Evolutionary conservation across 768 basidiomycete species (phyloP).

Genomic region (Psilocybe cyanescens): DNA sequence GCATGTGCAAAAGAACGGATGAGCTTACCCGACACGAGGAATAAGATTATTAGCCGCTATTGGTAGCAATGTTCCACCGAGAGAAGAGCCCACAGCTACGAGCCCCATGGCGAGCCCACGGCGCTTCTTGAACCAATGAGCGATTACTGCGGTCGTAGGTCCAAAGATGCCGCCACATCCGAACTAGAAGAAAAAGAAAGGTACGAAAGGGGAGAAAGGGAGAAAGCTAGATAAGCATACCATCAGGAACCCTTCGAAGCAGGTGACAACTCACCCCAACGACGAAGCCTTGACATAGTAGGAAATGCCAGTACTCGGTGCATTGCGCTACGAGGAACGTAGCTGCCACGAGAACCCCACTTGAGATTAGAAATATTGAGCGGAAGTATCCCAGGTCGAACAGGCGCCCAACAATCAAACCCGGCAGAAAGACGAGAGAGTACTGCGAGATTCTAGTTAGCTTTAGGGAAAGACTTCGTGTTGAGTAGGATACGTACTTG

Average conservation of each 20-base stretch:
- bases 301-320: conserved; percentile 75
- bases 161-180: conserved; percentile 65
- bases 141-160: conserved; percentile 58
- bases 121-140: conserved; percentile 75
- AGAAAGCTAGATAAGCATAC: neutral
- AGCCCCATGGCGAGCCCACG: conserved; percentile 67
- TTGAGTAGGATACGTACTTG: conserved; percentile 45
- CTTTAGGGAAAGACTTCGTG: neutral
- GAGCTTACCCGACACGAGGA: conserved; percentile 42
- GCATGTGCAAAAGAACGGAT: neutral
- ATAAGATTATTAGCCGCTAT: conserved; percentile 62
- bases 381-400: conserved; percentile 77
- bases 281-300: conserved; percentile 74
- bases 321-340: conserved; percentile 77
- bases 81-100: conserved; percentile 64
- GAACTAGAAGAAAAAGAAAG: conserved; percentile 28
- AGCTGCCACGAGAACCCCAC: conserved; percentile 51
- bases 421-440: conserved; percentile 64
- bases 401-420: conserved; percentile 64
- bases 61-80: conserved; percentile 74
- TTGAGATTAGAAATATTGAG: conserved; percentile 49
- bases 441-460: conserved; percentile 43
- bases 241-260: no score
- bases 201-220: neutral
- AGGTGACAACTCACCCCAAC: conserved; percentile 49